A percentile compares a stretch with the other conserved stretches of the same genome.
These are phyloP conservation scores for Chytriomyces sp. DNA, from an alignment of 192 early-diverging fungal genomes.

Conservation along the genomic window DNA sequence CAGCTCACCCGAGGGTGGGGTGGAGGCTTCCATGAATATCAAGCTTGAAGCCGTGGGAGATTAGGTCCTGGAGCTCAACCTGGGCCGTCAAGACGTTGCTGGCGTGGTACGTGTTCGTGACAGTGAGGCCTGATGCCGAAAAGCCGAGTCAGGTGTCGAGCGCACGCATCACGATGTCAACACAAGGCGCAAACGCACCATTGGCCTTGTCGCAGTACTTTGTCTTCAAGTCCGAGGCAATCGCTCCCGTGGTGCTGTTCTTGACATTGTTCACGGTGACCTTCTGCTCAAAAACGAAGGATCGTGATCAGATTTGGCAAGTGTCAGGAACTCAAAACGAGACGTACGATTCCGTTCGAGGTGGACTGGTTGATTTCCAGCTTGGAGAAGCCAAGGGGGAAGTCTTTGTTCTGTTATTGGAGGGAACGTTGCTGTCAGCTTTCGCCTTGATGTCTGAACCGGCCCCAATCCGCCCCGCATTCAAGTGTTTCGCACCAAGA, in stretches of 20 bases:
- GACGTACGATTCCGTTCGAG: conserved; percentile 90
- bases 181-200: conserved; percentile 50
- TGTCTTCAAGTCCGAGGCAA: conserved; percentile 94
- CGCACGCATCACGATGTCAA: neutral
- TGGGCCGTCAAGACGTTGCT: conserved; percentile 87
- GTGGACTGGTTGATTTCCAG: conserved; percentile 97
- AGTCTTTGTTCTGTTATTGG: conserved; percentile 82
- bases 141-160: neutral
- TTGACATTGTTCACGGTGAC: conserved; percentile 92
- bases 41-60: conserved; percentile 96
- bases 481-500: too few species aligned
- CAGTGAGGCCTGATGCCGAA: conserved; percentile 63
- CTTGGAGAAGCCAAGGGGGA: conserved; percentile 86
- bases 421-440: neutral
- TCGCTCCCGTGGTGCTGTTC: conserved; percentile 90
- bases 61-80: conserved; percentile 90
- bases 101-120: conserved; percentile 97
- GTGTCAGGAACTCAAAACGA: neutral
- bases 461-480: neutral
- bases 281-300: conserved; percentile 53
- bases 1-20: conserved; percentile 69
- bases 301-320: neutral
- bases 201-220: conserved; percentile 94
- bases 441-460: neutral
- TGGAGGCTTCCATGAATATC: conserved; percentile 81